These are phyloP conservation scores for Aspergillus pseudoterreus DNA, from an alignment of 2,329 filamentous ascomycete species.

Conservation along the genomic window DNA sequence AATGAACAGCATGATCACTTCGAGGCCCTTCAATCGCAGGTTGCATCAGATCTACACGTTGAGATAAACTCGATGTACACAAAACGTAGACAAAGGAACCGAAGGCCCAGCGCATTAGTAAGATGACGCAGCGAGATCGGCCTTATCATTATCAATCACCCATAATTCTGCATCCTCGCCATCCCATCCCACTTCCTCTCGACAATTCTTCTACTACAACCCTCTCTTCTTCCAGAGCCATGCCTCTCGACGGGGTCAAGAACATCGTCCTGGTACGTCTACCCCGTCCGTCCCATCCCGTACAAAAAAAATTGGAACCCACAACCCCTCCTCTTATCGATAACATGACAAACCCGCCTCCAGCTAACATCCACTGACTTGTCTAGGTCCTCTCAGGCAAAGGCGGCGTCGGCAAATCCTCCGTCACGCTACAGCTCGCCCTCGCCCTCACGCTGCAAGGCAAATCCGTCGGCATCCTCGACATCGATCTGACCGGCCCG, in stretches of 20 bases:
- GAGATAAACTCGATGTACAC: no score
- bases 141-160: conserved; percentile 2
- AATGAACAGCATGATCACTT: no score
- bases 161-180: not conserved
- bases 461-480: conserved; percentile 87
- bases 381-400: conserved; percentile 80
- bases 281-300: not conserved
- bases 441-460: conserved; percentile 82
- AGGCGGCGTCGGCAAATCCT: conserved; percentile 96
- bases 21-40: no score
- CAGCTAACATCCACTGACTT: not conserved
- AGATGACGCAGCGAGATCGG: conserved; percentile 14
- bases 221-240: conserved; percentile 14
- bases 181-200: not conserved
- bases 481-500: conserved; percentile 92
- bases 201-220: not conserved
- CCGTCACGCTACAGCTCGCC: conserved; percentile 92
- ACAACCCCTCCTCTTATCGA: conserved; percentile 34
- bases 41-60: no score
- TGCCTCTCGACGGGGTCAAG: conserved; percentile 43
- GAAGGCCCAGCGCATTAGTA: not conserved
- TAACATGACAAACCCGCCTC: conserved; percentile 24
- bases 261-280: conserved; percentile 41
- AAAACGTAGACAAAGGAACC: no score
- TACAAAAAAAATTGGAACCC: conserved; percentile 3